Percentiles rank a stretch among this genome's conserved stretches.
phyloP scores from a whole-genome alignment of 495 filamentous ascomycete genomes.

The Podospora bellae-mahoneyi region DNA sequence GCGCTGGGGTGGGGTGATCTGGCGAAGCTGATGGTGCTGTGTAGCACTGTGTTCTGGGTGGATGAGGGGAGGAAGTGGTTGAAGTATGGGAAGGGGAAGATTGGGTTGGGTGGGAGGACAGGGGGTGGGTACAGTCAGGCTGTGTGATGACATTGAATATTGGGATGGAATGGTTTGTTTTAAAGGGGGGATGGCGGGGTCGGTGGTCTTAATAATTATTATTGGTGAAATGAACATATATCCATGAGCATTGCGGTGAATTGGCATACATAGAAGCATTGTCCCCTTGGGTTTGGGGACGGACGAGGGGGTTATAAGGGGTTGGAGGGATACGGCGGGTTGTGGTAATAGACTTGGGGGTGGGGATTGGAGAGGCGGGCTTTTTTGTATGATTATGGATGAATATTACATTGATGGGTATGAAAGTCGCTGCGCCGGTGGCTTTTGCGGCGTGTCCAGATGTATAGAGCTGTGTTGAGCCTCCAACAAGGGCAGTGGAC shows the following conservation, averaged over 20 bases:
- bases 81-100: constrained; percentile 39
- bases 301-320: not conserved
- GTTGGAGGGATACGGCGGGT: not conserved
- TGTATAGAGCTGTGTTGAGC: too few species aligned
- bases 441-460: not conserved
- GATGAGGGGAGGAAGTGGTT: constrained; percentile 86
- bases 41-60: constrained; percentile 89
- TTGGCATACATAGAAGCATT: not conserved
- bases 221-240: constrained; percentile 5
- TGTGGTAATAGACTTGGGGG: not conserved
- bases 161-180: not conserved
- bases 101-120: constrained; percentile 31
- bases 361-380: not conserved
- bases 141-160: constrained; percentile 33
- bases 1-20: constrained; percentile 71
- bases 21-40: constrained; percentile 63
- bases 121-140: constrained; percentile 48
- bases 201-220: not conserved
- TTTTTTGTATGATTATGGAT: not conserved
- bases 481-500: too few species aligned
- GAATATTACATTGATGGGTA: not conserved
- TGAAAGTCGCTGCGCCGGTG: not conserved
- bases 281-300: not conserved
- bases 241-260: not conserved
- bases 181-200: not conserved